A percentile compares a stretch with the other conserved stretches of the same genome.
Evolutionary conservation across 2,329 filamentous ascomycete genomes (phyloP).

Genomic region (Neofusicoccum sp.): DNA sequence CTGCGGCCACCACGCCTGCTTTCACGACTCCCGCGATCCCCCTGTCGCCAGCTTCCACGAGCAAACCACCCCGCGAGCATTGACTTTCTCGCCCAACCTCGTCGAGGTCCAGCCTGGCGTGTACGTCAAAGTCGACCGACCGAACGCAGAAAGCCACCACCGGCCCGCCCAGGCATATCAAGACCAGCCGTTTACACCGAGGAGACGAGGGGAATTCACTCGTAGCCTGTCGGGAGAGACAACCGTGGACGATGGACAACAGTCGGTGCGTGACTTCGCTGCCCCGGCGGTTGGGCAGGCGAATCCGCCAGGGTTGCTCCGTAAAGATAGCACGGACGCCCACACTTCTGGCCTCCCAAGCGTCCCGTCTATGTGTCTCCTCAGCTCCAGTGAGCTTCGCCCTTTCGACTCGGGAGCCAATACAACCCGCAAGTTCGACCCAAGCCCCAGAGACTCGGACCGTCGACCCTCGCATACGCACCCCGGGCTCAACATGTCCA

Average conservation of each 20-base stretch:
- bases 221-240: not conserved
- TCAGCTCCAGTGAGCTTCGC: constrained; percentile 36
- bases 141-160: not conserved
- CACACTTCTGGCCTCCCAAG: constrained; percentile 36
- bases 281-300: not conserved
- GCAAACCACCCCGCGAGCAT: not conserved
- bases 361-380: constrained; percentile 41
- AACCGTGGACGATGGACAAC: not conserved
- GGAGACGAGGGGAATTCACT: not conserved
- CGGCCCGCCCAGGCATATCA: not conserved
- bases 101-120: constrained; percentile 20
- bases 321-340: not conserved
- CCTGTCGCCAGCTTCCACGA: not conserved
- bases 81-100: not conserved
- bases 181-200: not conserved
- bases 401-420: constrained; percentile 22
- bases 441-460: not conserved
- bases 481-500: not conserved
- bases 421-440: not conserved
- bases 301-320: not conserved
- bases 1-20: constrained; percentile 62
- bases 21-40: constrained; percentile 43
- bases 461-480: not conserved
- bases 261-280: not conserved
- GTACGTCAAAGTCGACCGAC: not conserved